These are phyloP conservation scores for Phaeosphaeria sp. DNA, from an alignment of 2,329 filamentous ascomycete genomes.

Conservation along the genomic window DNA sequence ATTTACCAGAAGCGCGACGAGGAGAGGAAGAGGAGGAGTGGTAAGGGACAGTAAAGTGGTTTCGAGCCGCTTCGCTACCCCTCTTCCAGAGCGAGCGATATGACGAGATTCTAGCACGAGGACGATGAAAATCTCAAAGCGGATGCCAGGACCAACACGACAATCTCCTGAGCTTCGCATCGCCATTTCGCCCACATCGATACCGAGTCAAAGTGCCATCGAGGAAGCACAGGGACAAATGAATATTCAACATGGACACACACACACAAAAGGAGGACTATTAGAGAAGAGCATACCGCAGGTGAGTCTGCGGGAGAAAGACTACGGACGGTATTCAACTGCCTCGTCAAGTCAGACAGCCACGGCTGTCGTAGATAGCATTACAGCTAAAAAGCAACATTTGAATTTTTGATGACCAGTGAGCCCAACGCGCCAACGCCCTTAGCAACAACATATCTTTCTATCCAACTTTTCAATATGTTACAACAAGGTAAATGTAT, in stretches of 20 bases:
- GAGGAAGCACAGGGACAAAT: not conserved
- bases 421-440: slow-evolving; percentile 26
- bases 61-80: not conserved
- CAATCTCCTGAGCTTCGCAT: too few species aligned
- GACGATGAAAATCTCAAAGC: too few species aligned
- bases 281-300: not conserved
- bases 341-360: not conserved
- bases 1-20: slow-evolving; percentile 89
- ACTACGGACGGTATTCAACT: slow-evolving; percentile 1
- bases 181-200: too few species aligned
- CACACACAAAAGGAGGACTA: too few species aligned
- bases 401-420: not conserved
- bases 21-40: slow-evolving; percentile 51
- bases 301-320: not conserved
- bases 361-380: slow-evolving; percentile 1
- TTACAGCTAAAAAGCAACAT: slow-evolving; percentile 1
- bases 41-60: slow-evolving; percentile 38
- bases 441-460: slow-evolving; percentile 7
- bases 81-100: too few species aligned
- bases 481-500: not conserved
- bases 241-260: not conserved
- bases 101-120: too few species aligned
- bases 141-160: too few species aligned
- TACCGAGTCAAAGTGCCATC: too few species aligned
- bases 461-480: not conserved